Evolutionary conservation across 2,329 filamentous ascomycete genomes (phyloP).

Genomic region (Cyanodermella asteris): DNA sequence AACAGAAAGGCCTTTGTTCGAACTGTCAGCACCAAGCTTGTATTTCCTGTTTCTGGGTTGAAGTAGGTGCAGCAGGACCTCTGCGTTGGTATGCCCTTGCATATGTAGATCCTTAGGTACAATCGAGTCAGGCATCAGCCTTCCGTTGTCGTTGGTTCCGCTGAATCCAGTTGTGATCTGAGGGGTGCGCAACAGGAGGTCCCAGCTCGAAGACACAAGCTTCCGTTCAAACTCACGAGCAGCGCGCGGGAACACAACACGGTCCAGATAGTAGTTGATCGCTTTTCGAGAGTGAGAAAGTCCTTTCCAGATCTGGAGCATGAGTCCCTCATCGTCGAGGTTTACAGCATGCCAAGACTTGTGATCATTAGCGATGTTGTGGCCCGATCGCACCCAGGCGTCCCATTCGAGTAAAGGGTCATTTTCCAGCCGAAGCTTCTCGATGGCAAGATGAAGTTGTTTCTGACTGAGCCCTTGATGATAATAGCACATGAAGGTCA

Average conservation of each 20-base stretch:
- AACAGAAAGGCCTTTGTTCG: conserved; percentile 13
- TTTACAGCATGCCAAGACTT: conserved; percentile 37
- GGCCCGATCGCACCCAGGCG: conserved; percentile 22
- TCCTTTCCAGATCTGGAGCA: conserved; percentile 12
- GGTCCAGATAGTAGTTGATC: conserved; percentile 41
- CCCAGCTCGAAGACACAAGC: conserved; percentile 45
- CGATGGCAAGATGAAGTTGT: conserved; percentile 29
- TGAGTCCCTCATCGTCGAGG: conserved; percentile 30
- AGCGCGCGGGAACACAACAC: conserved; percentile 38
- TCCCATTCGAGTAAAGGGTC: conserved; percentile 36
- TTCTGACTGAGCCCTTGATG: conserved; percentile 31
- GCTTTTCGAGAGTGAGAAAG: conserved; percentile 7
- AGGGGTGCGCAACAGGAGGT: conserved; percentile 27
- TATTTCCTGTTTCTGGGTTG: conserved; percentile 24
- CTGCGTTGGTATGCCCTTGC: conserved; percentile 43
- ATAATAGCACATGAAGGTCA: conserved; percentile 48
- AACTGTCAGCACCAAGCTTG: conserved; percentile 6
- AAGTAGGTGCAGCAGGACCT: conserved; percentile 39
- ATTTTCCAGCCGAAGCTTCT: conserved; percentile 31
- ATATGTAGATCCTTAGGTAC: conserved; percentile 30
- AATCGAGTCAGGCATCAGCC: conserved; percentile 35
- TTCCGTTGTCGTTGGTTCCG: conserved; percentile 42
- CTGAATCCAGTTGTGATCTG: conserved; percentile 43
- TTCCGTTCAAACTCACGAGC: conserved; percentile 42
- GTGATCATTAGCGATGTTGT: conserved; percentile 20